Percentiles rank a stretch among this genome's conserved stretches.
These are phyloP conservation scores for Lunularia cruciata DNA, from an alignment of 225 moss, liverwort and hornwort species.

Conservation along the genomic window DNA sequence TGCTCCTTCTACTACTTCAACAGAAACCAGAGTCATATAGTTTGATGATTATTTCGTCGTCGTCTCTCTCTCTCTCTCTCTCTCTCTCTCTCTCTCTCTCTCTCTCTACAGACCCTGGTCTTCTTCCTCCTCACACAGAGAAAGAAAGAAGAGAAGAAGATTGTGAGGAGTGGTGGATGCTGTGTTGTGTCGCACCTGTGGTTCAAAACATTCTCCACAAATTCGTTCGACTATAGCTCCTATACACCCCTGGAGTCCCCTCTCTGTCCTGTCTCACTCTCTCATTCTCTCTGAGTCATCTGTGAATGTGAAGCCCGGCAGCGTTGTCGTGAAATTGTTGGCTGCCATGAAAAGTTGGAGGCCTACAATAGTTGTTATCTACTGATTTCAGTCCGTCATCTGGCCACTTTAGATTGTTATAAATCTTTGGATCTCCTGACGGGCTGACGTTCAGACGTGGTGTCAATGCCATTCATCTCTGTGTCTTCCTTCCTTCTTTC, in stretches of 20 bases:
- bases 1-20: background rate
- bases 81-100: too few species aligned
- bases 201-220: constrained; percentile 8
- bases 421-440: background rate
- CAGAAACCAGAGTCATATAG: background rate
- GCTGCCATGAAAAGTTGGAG: background rate
- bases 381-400: background rate
- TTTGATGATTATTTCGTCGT: background rate
- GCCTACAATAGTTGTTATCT: background rate
- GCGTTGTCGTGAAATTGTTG: too few species aligned
- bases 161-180: too few species aligned
- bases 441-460: constrained; percentile 8
- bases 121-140: background rate
- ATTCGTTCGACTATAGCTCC: background rate
- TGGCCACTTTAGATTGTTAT: constrained; percentile 3
- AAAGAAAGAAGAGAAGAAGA: background rate
- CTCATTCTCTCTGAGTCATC: background rate
- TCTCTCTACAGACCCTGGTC: too few species aligned
- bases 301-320: constrained; percentile 3
- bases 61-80: background rate
- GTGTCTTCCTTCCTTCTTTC: too few species aligned
- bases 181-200: background rate
- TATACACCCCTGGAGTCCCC: background rate
- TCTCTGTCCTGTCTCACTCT: background rate
- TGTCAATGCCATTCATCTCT: too few species aligned